Evolutionary conservation across 225 moss, liverwort and hornwort species (phyloP), one percentile per base, ranked within the genome.

Genomic region (Ulota crispa): DNA sequence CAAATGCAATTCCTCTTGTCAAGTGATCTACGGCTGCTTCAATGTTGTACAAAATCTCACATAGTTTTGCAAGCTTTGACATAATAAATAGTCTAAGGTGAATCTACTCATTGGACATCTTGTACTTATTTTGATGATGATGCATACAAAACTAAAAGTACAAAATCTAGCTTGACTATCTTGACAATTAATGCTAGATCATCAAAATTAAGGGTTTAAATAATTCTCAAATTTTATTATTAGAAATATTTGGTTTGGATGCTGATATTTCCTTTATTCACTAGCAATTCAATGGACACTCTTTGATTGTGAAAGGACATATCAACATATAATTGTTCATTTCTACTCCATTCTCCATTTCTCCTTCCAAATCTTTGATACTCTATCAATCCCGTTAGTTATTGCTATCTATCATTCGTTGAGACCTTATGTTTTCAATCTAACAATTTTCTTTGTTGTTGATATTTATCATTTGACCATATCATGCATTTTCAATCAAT

Each of bases 21-120:
- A 89, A 0, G 8, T 87, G 87, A 26, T 81, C 20, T 3, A 78
- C 39, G 0, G 85, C 75, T 1, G 80, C 62, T 85, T 89, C 83
- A 2, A 89, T 87, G 75, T 89, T 87, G 3, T 87, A 83, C 60
- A 87, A 83, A 31, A 89, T 87, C 54, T 78, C 83, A 62, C 87
- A 85, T 41, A 89, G 83, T 62, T 76, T 89, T 10, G 87, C 54
- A 79, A 89, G 81, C 56, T 47, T 78, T 83, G 89, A 89, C 87
- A 85, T 87, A 64, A 66, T 79, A 62, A 73, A 63, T 0, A 47
- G 3, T 47, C 9, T 11, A 36, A 32, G 20, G 24, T 11, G 14
- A 76, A 52, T 39, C 8, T 21, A 76, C 24, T 65, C 59, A 86
- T 80, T 71, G 76, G 80, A 59, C 6, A 75, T 45, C 0, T 36